Conservation (phyloP, 1,284 basidiomycete species). For the Ceratobasidium sp. region DNA sequence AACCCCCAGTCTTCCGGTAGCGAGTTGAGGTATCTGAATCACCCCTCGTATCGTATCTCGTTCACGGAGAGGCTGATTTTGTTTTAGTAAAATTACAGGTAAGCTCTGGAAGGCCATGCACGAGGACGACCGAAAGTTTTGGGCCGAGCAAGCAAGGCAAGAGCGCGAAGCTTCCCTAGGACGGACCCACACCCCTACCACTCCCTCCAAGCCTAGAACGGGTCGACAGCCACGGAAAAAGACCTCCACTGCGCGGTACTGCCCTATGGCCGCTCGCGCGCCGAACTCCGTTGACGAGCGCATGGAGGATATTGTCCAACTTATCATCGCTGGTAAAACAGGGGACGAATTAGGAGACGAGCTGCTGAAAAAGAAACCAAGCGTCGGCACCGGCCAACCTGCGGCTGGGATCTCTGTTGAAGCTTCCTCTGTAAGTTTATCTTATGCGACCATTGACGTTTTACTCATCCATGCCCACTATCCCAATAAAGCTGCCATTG, state of each 20-base stretch:
- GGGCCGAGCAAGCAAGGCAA: conserved; percentile 39
- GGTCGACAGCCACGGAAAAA: conserved; percentile 30
- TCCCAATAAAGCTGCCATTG: conserved; percentile 17
- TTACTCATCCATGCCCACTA: not conserved
- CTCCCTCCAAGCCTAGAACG: conserved; percentile 17
- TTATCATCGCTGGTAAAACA: conserved; percentile 39
- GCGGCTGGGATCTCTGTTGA: not conserved
- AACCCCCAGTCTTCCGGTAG: conserved; percentile 39
- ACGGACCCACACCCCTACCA: conserved; percentile 11
- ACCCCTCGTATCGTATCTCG: not conserved
- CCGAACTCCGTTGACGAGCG: conserved; percentile 30
- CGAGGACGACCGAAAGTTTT: conserved; percentile 38
- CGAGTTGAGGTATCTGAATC: conserved; percentile 25
- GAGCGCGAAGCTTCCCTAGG: conserved; percentile 35
- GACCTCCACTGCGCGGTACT: conserved; percentile 14
- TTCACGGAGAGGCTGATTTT: not conserved
- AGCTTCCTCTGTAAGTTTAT: not conserved
- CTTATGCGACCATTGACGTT: not conserved
- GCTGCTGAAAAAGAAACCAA: conserved; percentile 7
- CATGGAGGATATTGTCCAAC: conserved; percentile 41
- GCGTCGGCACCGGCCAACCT: not conserved
- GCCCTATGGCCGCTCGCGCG: conserved; percentile 26
- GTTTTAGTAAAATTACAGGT: conserved; percentile 36
- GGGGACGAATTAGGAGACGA: conserved; percentile 36
- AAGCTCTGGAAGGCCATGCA: conserved; percentile 44